Percentiles rank a stretch among this genome's conserved stretches.
Conservation (phyloP, 305 asterid genomes). For the Solanum aculeatissimum region DNA sequence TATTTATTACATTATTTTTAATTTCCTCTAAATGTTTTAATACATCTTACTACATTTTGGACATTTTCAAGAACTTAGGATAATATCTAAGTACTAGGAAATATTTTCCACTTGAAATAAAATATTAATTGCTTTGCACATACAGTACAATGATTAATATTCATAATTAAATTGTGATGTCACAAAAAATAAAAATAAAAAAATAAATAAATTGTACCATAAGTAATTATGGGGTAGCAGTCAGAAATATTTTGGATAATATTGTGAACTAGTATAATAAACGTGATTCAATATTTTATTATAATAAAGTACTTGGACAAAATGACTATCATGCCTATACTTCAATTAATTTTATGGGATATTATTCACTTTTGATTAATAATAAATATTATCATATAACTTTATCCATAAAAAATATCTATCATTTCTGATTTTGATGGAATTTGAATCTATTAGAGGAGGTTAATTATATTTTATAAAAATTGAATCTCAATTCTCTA, state of each 20-base stretch:
- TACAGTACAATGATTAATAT: neutral
- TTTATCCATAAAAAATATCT: neutral
- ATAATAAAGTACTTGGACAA: neutral
- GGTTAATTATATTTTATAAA: neutral
- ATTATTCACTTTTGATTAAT: neutral
- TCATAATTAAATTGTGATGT: neutral
- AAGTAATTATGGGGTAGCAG: neutral
- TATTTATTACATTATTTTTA: neutral
- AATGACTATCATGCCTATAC: neutral
- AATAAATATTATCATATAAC: neutral
- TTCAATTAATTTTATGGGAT: neutral
- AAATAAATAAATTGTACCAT: neutral
- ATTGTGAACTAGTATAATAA: neutral
- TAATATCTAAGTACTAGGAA: neutral
- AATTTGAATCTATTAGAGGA: neutral
- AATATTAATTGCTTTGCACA: neutral
- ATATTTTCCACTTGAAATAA: neutral
- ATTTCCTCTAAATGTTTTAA: neutral
- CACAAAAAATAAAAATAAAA: neutral
- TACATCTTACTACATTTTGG: neutral
- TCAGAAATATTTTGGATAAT: neutral
- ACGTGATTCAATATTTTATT: neutral
- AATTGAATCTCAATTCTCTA: neutral
- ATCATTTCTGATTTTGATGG: neutral
- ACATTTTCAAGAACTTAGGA: neutral